Percentiles rank a stretch among this genome's conserved stretches.
These are phyloP conservation scores for Aspergillus ellipticus DNA, from an alignment of 495 filamentous ascomycete species.

Conservation along the genomic window DNA sequence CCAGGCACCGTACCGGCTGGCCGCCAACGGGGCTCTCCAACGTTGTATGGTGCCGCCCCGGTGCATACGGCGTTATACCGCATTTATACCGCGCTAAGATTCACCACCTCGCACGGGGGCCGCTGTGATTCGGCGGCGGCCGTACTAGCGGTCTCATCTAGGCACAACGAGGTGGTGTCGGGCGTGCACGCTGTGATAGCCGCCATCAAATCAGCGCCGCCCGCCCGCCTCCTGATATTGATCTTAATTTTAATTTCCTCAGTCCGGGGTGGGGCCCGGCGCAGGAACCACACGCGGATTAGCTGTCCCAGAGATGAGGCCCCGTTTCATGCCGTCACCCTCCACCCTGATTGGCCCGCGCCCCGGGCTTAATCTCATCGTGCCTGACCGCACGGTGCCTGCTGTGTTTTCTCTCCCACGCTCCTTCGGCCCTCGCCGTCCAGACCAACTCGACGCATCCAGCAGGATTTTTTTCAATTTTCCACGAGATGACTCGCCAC, in stretches of 20 bases:
- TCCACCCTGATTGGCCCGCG: background rate
- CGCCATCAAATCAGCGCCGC: background rate
- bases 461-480: background rate
- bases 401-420: background rate
- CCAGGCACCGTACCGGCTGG: conserved; percentile 1
- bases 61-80: too few species aligned
- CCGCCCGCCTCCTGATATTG: background rate
- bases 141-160: background rate
- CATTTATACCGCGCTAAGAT: too few species aligned
- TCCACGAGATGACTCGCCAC: background rate
- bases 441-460: background rate
- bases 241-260: conserved; percentile 2
- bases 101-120: too few species aligned
- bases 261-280: conserved; percentile 4
- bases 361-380: background rate
- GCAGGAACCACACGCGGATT: conserved; percentile 9
- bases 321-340: conserved; percentile 7
- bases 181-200: background rate
- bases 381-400: background rate
- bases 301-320: conserved; percentile 4
- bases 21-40: too few species aligned
- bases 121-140: too few species aligned
- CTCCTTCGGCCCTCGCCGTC: background rate
- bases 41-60: background rate
- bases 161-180: background rate